Conservation (phyloP, 176 grass and related monocot species). For the Oryza longistaminata region DNA sequence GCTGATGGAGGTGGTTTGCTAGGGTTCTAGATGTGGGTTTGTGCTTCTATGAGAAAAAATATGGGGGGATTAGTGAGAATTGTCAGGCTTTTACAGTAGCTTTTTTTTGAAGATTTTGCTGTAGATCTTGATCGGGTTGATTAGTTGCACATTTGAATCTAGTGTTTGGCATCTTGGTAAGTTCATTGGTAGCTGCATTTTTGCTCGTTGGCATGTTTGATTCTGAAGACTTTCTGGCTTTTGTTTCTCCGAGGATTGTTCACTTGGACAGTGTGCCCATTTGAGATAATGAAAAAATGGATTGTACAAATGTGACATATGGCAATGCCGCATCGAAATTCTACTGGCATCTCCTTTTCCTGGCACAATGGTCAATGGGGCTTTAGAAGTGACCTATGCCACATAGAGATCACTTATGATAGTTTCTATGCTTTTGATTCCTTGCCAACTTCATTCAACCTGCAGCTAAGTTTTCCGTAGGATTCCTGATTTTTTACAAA, state of each 20-base stretch:
- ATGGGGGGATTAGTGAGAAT: neutral
- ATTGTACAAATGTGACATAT: neutral
- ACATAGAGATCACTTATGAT: neutral
- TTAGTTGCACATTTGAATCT: neutral
- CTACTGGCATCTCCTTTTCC: neutral
- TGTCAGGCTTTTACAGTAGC: neutral
- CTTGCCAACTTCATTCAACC: neutral
- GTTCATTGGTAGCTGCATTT: conserved; percentile 4
- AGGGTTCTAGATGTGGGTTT: neutral
- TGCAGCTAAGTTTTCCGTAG: neutral
- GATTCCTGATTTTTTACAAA: neutral
- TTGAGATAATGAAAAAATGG: neutral
- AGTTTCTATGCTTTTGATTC: neutral
- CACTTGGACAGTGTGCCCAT: neutral
- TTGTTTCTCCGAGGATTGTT: neutral
- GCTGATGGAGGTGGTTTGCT: neutral
- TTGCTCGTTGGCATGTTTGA: neutral
- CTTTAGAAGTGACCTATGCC: neutral
- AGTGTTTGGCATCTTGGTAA: neutral
- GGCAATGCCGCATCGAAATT: neutral
- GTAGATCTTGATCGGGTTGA: neutral
- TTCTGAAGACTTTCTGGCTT: neutral
- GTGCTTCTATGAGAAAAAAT: neutral
- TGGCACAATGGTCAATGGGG: neutral
- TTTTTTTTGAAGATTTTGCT: neutral